phyloP scores from a whole-genome alignment of 306 rosid genomes.

The Delonix regia region DNA sequence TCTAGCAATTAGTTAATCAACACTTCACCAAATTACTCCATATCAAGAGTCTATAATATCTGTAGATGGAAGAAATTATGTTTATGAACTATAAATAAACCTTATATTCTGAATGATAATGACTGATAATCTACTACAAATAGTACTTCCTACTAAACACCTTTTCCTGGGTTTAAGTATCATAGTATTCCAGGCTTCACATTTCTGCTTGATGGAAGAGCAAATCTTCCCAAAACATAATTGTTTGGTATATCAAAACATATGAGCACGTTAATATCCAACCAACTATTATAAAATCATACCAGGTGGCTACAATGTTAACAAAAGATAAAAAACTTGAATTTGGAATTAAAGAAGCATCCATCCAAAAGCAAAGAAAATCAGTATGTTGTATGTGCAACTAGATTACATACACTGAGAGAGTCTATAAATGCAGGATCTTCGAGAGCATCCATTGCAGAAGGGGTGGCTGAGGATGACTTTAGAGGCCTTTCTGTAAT shows the following conservation, averaged over 20 bases:
- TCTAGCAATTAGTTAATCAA: neutral
- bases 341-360: slow-evolving; percentile 10
- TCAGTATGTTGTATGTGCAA: neutral
- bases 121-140: neutral
- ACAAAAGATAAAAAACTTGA: slow-evolving; percentile 19
- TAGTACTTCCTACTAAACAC: neutral
- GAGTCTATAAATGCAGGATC: slow-evolving; percentile 65
- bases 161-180: neutral
- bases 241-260: neutral
- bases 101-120: neutral
- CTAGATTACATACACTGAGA: slow-evolving; percentile 54
- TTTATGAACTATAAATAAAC: neutral
- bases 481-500: slow-evolving; percentile 68
- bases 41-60: neutral
- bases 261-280: neutral
- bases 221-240: neutral
- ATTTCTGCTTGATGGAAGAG: neutral
- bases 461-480: slow-evolving; percentile 55
- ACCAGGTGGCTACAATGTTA: neutral
- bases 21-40: neutral
- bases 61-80: neutral
- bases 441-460: slow-evolving; percentile 55
- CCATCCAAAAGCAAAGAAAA: slow-evolving; percentile 26
- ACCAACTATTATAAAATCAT: neutral
- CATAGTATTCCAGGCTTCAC: neutral